Evolutionary conservation across 331 rosid species (phyloP).

Genomic region (Acacia pycnantha): DNA sequence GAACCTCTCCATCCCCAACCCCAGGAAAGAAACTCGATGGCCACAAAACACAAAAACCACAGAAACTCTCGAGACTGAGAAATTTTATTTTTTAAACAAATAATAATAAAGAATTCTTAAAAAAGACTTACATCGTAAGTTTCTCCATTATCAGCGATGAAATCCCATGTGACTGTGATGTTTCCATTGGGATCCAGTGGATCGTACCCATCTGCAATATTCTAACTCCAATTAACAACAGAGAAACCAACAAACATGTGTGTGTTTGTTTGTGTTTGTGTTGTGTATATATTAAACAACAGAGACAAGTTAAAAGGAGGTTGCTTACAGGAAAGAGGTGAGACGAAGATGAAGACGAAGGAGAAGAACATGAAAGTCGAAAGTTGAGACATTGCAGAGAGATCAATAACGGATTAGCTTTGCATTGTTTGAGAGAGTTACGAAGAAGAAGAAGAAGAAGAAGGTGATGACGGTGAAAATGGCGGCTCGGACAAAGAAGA

Average conservation of each 20-base stretch:
- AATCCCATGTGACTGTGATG: slow-evolving; percentile 69
- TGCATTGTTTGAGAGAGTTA: neutral
- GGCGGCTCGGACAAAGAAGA: neutral
- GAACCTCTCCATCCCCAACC: neutral
- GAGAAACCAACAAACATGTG: neutral
- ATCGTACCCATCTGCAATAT: slow-evolving; percentile 67
- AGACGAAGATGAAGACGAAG: slow-evolving; percentile 13
- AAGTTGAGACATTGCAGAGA: slow-evolving; percentile 12
- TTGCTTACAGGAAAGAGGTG: slow-evolving; percentile 34
- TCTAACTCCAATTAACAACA: neutral
- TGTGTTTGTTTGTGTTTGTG: too few species aligned
- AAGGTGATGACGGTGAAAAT: neutral
- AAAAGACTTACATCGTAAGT: slow-evolving; percentile 39
- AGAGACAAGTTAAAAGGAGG: too few species aligned
- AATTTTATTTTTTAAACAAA: neutral
- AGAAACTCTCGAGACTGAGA: neutral
- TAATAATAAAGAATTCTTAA: neutral
- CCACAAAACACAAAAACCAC: neutral
- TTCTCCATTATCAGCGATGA: slow-evolving; percentile 34
- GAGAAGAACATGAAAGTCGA: slow-evolving; percentile 26
- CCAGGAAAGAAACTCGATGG: neutral
- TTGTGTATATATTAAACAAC: neutral
- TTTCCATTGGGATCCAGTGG: slow-evolving; percentile 64
- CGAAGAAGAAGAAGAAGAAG: neutral
- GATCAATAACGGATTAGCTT: neutral